Percentiles rank a stretch among this genome's conserved stretches.
phyloP scores from a whole-genome alignment of 2,329 filamentous ascomycete genomes.

The Massarina eburnea region DNA sequence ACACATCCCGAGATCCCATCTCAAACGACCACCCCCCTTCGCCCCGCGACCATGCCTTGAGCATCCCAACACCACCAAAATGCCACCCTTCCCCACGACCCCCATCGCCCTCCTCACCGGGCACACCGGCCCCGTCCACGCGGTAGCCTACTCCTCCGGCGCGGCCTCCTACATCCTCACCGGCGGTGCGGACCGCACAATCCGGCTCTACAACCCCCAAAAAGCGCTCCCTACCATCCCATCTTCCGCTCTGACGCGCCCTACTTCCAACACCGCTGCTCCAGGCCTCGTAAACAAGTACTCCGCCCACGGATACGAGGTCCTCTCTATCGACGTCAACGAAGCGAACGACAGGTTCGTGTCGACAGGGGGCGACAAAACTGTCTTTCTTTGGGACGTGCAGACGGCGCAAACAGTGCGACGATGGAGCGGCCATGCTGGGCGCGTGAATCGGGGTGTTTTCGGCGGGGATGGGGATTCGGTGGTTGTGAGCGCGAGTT shows the following conservation, averaged over 20 bases:
- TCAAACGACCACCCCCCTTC: conserved; percentile 1
- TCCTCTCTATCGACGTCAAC: conserved; percentile 75
- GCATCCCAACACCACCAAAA: conserved; percentile 16
- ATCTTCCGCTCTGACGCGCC: conserved; percentile 21
- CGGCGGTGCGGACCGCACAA: conserved; percentile 79
- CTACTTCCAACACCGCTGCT: conserved; percentile 24
- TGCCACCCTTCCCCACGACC: conserved; percentile 45
- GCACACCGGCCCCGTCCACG: conserved; percentile 51
- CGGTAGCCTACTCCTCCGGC: conserved; percentile 53
- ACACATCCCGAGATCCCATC: not conserved
- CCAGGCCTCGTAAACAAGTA: conserved; percentile 78
- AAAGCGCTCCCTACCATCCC: conserved; percentile 47
- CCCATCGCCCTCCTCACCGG: conserved; percentile 45
- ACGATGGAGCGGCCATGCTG: conserved; percentile 71
- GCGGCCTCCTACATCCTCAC: conserved; percentile 67
- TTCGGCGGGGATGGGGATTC: conserved; percentile 77
- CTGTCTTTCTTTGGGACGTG: conserved; percentile 95
- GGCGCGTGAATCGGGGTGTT: conserved; percentile 74
- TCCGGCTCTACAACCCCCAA: conserved; percentile 82
- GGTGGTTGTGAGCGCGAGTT: conserved; percentile 71
- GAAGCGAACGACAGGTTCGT: conserved; percentile 81
- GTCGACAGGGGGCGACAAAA: conserved; percentile 85
- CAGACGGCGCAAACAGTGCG: conserved; percentile 74
- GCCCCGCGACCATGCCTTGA: conserved; percentile 26
- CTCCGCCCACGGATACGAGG: conserved; percentile 85